phyloP scores from a whole-genome alignment of 2,329 filamentous ascomycete genomes.

The Beauveria medogensis region DNA sequence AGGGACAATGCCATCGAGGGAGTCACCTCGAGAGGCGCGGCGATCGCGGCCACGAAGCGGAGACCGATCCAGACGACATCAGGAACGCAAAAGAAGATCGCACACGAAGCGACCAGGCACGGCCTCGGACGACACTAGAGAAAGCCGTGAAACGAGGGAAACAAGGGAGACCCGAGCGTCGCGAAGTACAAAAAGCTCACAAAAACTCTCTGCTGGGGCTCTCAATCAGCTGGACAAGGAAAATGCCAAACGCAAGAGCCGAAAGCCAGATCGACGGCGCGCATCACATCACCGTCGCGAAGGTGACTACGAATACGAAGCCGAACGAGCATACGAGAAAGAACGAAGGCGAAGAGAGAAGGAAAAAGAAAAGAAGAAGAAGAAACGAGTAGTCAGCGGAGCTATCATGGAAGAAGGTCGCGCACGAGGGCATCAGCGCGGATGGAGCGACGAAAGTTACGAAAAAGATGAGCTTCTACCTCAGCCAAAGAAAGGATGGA shows the following conservation, averaged over 20 bases:
- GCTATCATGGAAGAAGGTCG: conserved; percentile 59
- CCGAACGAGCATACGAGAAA: conserved; percentile 17
- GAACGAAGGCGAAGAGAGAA: conserved; percentile 28
- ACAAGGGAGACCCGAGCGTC: conserved; percentile 1
- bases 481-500: conserved; percentile 34
- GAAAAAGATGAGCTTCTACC: conserved; percentile 42
- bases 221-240: conserved; percentile 58
- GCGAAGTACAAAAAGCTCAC: conserved; percentile 14
- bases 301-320: conserved; percentile 11
- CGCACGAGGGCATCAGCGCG: conserved; percentile 32
- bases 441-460: conserved; percentile 33
- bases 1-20: conserved; percentile 27
- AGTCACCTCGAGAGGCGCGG: conserved; percentile 24
- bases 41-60: conserved; percentile 22
- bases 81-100: conserved; percentile 29
- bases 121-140: conserved; percentile 26
- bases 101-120: conserved; percentile 24
- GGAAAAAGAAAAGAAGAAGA: conserved; percentile 34
- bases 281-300: conserved; percentile 7
- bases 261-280: conserved; percentile 33
- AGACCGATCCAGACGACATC: conserved; percentile 24
- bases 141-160: conserved; percentile 11
- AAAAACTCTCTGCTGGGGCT: conserved; percentile 42
- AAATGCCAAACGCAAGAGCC: conserved; percentile 42
- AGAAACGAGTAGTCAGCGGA: conserved; percentile 60